These are phyloP conservation scores for Asterochloris sp. DNA, from an alignment of 139 green algal species.

Conservation along the genomic window DNA sequence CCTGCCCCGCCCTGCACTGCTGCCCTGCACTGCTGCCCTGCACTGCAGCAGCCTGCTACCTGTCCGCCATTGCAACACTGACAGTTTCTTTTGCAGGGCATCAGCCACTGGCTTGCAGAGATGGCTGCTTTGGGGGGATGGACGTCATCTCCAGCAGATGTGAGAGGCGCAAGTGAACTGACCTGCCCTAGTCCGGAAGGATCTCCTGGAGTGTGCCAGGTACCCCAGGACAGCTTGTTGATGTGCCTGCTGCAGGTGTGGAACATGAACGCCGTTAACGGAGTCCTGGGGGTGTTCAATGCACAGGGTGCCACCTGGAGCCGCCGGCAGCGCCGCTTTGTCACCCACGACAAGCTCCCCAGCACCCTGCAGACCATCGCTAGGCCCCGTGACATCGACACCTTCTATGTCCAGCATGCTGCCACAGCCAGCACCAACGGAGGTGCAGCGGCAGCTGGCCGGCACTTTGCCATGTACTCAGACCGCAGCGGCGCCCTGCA, in stretches of 20 bases:
- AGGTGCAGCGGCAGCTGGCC: background rate
- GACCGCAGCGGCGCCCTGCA: background rate
- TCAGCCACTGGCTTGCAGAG: too few species aligned
- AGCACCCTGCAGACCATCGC: conserved; percentile 31
- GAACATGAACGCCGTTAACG: conserved; percentile 59
- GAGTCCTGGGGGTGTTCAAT: conserved; percentile 84
- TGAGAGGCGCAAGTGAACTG: background rate
- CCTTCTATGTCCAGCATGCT: conserved; percentile 21
- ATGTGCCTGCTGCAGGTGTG: conserved; percentile 47
- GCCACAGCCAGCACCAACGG: background rate
- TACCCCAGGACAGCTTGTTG: background rate
- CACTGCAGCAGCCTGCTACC: too few species aligned
- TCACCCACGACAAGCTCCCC: conserved; percentile 42
- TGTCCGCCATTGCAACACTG: too few species aligned
- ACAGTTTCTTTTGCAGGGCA: too few species aligned
- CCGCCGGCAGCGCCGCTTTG: conserved; percentile 64
- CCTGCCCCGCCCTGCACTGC: too few species aligned
- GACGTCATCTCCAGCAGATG: too few species aligned
- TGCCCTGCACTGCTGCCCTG: too few species aligned
- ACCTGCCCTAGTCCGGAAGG: background rate
- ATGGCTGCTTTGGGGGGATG: too few species aligned
- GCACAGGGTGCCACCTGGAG: conserved; percentile 86
- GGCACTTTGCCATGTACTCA: conserved; percentile 24
- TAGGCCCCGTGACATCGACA: conserved; percentile 52
- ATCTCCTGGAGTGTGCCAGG: background rate